Evolutionary conservation across 495 filamentous ascomycete species (phyloP), one percentile per base, ranked within the genome.

Genomic region (Daldinia caldariorum): DNA sequence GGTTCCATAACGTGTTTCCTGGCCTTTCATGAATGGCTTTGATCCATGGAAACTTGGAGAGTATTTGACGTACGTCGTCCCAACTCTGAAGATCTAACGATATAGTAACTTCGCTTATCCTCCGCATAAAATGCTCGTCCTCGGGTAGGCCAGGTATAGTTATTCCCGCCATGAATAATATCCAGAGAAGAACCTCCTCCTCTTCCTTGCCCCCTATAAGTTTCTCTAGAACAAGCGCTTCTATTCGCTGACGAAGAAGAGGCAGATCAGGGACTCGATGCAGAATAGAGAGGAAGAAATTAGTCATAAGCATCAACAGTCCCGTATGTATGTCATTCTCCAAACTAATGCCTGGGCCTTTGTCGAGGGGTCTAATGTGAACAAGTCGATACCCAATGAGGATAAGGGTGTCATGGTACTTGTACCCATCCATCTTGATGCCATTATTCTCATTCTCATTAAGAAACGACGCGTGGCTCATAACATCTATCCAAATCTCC

Each of bases 361-460:
- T 18, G 16, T 45, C 18, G 1, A 45, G 41, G 41, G 41, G 41
- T 20, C 41, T 45, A 16, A 10, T 20, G 14, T 45, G 6, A 45
- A 45, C 41, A 8, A 45, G 41, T 45, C 41, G 41, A 20, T 45
- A 45, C 14, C 41, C 16, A 6, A 45, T 45, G 14, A 45, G 41
- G 16, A 45, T 45, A 16, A 45, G 41, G 41, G 41, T 45, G 41
- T 45, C 41, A 45, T 45, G 41, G 18, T 45, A 45, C 41, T n/a
- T 16, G 41, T 45, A 45, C 14, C 41, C 41, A 45, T 45, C 41
- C 41, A 45, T 45, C 41, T 45, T 45, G 16, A 20, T 18, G 16
- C n/a, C 9, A 45, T 45, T 6, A 6, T 18, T 16, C 1, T 3
- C 7, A 18, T 16, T 45, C 41, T 45, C 41, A 16, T 45, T 45